phyloP scores from a whole-genome alignment of 2,329 filamentous ascomycete species.

The Lachnellula suecica region DNA sequence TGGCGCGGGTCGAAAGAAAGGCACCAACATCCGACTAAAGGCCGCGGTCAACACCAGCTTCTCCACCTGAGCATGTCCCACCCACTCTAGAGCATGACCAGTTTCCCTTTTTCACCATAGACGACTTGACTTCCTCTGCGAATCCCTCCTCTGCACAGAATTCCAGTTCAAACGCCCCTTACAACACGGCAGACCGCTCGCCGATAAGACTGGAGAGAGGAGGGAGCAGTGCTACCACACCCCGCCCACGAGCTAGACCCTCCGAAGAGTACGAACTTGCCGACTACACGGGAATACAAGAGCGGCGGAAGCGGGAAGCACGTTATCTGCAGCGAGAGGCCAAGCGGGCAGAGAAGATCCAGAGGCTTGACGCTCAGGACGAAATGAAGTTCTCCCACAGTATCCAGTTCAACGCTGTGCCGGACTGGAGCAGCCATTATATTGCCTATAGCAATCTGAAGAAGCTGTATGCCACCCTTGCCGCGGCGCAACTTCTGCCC shows the following conservation, averaged over 20 bases:
- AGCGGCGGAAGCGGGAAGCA: constrained; percentile 6
- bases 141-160: constrained; percentile 25
- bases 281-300: constrained; percentile 26
- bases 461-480: constrained; percentile 72
- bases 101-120: constrained; percentile 22
- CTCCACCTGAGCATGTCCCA: neutral
- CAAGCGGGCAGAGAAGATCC: constrained; percentile 63
- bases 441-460: constrained; percentile 98
- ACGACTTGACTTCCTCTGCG: constrained; percentile 10
- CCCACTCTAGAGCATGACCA: neutral
- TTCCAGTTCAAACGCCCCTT: constrained; percentile 1
- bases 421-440: constrained; percentile 99
- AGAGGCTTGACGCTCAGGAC: constrained; percentile 70
- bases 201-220: constrained; percentile 25
- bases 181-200: constrained; percentile 10
- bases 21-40: no score
- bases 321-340: constrained; percentile 14
- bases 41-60: neutral
- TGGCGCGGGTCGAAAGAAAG: no score
- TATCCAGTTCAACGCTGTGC: constrained; percentile 98
- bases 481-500: neutral
- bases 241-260: constrained; percentile 10
- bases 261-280: constrained; percentile 31
- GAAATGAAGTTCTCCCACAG: constrained; percentile 99
- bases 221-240: constrained; percentile 15